Percentiles rank a stretch among this genome's conserved stretches.
phyloP scores from a whole-genome alignment of 2,329 filamentous ascomycete species.

The Ceratocystis papillata region DNA sequence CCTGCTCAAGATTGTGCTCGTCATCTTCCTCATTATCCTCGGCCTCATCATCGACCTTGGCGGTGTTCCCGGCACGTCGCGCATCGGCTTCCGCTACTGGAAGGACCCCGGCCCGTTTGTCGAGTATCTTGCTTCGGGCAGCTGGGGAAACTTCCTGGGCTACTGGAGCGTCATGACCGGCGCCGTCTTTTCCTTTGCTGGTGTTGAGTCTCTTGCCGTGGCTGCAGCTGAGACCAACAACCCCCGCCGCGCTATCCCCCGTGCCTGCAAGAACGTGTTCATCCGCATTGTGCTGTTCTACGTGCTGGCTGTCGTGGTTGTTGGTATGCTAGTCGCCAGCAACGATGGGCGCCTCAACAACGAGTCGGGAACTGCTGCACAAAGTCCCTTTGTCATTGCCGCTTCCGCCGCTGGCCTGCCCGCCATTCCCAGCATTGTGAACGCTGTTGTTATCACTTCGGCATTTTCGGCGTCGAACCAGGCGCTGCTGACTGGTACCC shows the following conservation, averaged over 20 bases:
- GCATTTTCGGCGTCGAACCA: constrained; percentile 46
- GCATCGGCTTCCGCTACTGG: constrained; percentile 61
- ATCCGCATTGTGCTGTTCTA: constrained; percentile 49
- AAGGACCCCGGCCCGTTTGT: constrained; percentile 56
- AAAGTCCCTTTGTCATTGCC: constrained; percentile 60
- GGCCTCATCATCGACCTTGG: constrained; percentile 53
- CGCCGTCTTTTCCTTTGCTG: constrained; percentile 59
- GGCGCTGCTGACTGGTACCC: constrained; percentile 48
- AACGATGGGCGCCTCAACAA: constrained; percentile 33
- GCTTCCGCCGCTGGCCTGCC: constrained; percentile 55
- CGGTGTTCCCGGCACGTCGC: constrained; percentile 46
- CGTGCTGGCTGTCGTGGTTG: constrained; percentile 59
- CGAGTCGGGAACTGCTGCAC: constrained; percentile 38
- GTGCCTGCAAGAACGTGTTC: constrained; percentile 47
- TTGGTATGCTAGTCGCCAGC: constrained; percentile 54
- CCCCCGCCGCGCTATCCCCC: constrained; percentile 43
- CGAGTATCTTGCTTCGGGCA: constrained; percentile 48
- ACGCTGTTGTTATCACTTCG: constrained; percentile 63
- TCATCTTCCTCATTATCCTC: constrained; percentile 52
- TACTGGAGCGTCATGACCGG: constrained; percentile 52
- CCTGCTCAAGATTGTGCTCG: constrained; percentile 48
- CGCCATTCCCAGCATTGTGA: constrained; percentile 60
- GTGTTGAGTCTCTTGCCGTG: constrained; percentile 53
- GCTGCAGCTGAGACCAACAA: constrained; percentile 50
- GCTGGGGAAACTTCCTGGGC: constrained; percentile 55